Evolutionary conservation across 805 yeast species (phyloP).

Genomic region (Candida coleopterorum): DNA sequence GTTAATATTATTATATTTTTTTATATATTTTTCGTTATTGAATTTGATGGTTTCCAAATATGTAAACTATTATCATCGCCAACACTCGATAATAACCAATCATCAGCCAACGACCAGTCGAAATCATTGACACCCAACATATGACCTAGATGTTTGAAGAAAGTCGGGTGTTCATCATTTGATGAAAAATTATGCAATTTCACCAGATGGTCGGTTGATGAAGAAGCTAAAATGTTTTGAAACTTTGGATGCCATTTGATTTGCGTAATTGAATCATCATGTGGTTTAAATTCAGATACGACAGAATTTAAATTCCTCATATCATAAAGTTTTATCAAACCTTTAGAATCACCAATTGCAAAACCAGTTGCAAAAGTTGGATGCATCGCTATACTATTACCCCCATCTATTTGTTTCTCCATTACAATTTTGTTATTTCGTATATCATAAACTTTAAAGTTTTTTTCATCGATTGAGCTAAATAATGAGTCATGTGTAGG

Average conservation of each 20-base stretch:
- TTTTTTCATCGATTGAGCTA: constrained; percentile 62
- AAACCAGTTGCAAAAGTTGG: constrained; percentile 49
- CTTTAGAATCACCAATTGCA: constrained; percentile 66
- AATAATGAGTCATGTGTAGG: constrained; percentile 57
- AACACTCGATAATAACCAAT: constrained; percentile 69
- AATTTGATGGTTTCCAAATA: constrained; percentile 65
- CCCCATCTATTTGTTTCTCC: constrained; percentile 23
- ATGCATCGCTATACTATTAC: constrained; percentile 60
- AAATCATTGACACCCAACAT: constrained; percentile 81
- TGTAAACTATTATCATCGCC: constrained; percentile 86
- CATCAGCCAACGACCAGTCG: constrained; percentile 73
- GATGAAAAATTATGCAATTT: constrained; percentile 54
- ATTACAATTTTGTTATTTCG: constrained; percentile 22
- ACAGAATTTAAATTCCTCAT: constrained; percentile 33
- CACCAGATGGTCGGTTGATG: constrained; percentile 61
- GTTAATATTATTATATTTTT: constrained; percentile 4
- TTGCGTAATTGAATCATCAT: constrained; percentile 55
- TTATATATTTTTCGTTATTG: constrained; percentile 8
- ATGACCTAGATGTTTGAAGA: constrained; percentile 83
- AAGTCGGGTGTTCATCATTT: constrained; percentile 13
- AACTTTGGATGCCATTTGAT: constrained; percentile 67
- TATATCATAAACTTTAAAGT: constrained; percentile 48
- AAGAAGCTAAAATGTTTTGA: constrained; percentile 54
- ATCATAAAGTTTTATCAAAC: constrained; percentile 61
- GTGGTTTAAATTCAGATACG: constrained; percentile 18